Evolutionary conservation across 2,329 filamentous ascomycete genomes (phyloP).

Genomic region (Fusarium compactum): DNA sequence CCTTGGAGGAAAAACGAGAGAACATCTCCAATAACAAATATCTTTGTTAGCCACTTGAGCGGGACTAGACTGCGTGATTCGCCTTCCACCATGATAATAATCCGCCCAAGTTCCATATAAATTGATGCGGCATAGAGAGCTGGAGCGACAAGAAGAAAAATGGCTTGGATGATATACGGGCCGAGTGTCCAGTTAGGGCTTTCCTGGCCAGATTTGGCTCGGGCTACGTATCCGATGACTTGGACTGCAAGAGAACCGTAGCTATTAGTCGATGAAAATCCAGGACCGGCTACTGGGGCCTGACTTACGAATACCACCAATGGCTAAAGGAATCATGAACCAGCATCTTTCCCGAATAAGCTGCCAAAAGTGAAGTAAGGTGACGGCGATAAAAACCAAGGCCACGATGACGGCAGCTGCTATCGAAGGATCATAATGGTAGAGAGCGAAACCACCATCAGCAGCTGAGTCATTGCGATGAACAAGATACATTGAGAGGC

Average conservation of each 20-base stretch:
- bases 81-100: background rate
- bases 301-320: background rate
- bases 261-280: too few relatives aligned
- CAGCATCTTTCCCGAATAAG: background rate
- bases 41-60: background rate
- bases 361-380: background rate
- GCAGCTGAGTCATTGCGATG: too few relatives aligned
- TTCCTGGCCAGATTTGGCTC: background rate
- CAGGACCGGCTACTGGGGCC: accelerated
- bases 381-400: background rate
- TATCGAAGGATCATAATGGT: background rate
- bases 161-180: background rate
- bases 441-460: background rate
- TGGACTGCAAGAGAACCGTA: background rate
- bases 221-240: background rate
- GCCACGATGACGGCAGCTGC: background rate
- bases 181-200: background rate
- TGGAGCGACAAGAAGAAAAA: background rate
- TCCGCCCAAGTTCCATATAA: background rate
- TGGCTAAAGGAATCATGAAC: background rate
- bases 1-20: background rate
- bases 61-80: background rate
- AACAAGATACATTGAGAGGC: too few relatives aligned
- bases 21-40: background rate
- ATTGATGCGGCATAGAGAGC: background rate